Conservation (phyloP, 2,329 filamentous ascomycete species). For the Penicillium capsulatum region DNA sequence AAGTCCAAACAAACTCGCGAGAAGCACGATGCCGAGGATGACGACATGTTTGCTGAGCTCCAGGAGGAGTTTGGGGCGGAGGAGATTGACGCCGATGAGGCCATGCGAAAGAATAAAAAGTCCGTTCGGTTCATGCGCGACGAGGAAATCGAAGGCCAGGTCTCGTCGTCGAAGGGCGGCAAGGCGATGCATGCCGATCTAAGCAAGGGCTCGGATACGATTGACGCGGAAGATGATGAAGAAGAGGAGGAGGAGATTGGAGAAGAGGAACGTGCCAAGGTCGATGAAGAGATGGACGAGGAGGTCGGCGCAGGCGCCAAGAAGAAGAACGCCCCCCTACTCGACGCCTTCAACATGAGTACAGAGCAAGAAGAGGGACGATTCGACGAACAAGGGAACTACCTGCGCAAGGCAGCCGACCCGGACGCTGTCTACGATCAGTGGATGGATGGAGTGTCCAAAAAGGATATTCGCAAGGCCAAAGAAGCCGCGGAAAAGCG, state of each 20-base stretch:
- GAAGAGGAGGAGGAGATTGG: slow-evolving; percentile 55
- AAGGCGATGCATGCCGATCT: slow-evolving; percentile 59
- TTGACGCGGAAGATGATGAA: slow-evolving; percentile 57
- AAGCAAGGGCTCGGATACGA: slow-evolving; percentile 48
- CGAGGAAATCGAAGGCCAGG: slow-evolving; percentile 74
- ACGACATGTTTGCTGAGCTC: slow-evolving; percentile 78
- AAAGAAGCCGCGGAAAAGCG: slow-evolving; percentile 82
- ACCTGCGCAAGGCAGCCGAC: slow-evolving; percentile 80
- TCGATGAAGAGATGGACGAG: slow-evolving; percentile 75
- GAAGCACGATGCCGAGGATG: slow-evolving; percentile 41
- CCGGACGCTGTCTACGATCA: slow-evolving; percentile 85
- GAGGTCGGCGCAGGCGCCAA: slow-evolving; percentile 87
- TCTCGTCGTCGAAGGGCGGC: slow-evolving; percentile 66
- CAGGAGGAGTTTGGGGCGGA: slow-evolving; percentile 57
- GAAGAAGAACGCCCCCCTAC: slow-evolving; percentile 86
- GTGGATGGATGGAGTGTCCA: slow-evolving; percentile 89
- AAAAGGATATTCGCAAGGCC: slow-evolving; percentile 87
- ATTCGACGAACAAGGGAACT: slow-evolving; percentile 90
- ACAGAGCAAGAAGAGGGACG: slow-evolving; percentile 85
- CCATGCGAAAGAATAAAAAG: slow-evolving; percentile 58
- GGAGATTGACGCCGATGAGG: slow-evolving; percentile 50
- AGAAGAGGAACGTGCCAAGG: slow-evolving; percentile 64
- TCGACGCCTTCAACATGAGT: slow-evolving; percentile 95
- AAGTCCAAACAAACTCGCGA: slow-evolving; percentile 43
- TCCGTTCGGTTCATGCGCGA: slow-evolving; percentile 57